Conservation (phyloP, 257 asterid species). For the Lycium ferocissimum region DNA sequence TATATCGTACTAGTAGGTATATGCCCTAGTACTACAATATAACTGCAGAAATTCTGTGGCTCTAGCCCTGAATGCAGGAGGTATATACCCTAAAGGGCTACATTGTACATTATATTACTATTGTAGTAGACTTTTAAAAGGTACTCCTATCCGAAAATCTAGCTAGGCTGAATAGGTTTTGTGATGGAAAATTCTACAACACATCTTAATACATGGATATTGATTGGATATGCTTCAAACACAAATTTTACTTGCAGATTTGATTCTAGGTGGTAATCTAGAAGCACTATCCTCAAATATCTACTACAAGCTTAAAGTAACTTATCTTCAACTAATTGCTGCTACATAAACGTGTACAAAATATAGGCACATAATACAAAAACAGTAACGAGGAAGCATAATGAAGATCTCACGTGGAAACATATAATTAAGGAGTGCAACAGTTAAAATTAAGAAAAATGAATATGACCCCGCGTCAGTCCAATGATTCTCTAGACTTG, state of each 20-base stretch:
- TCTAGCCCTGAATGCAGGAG: not conserved
- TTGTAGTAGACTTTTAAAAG: not conserved
- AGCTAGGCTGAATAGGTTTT: conserved; percentile 1
- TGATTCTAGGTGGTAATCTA: not conserved
- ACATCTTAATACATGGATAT: not conserved
- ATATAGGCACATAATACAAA: not conserved
- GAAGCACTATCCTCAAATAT: not conserved
- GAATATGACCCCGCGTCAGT: conserved; percentile 31
- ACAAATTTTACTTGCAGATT: not conserved
- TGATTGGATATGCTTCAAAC: not conserved
- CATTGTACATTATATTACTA: not conserved
- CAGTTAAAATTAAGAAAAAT: not conserved
- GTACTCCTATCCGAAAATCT: not conserved
- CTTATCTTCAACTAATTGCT: not conserved
- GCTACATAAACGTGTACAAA: not conserved
- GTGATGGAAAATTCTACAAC: conserved; percentile 7
- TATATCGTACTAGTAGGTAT: too few species aligned
- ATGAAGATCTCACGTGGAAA: not conserved
- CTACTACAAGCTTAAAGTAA: not conserved
- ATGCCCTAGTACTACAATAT: too few species aligned
- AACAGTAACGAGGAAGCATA: not conserved
- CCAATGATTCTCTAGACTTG: conserved; percentile 21
- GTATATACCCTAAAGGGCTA: not conserved
- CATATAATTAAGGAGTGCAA: not conserved
- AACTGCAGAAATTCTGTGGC: not conserved